These are phyloP conservation scores for Scutellaria galericulata DNA, from an alignment of 257 asterid genomes.

Conservation along the genomic window DNA sequence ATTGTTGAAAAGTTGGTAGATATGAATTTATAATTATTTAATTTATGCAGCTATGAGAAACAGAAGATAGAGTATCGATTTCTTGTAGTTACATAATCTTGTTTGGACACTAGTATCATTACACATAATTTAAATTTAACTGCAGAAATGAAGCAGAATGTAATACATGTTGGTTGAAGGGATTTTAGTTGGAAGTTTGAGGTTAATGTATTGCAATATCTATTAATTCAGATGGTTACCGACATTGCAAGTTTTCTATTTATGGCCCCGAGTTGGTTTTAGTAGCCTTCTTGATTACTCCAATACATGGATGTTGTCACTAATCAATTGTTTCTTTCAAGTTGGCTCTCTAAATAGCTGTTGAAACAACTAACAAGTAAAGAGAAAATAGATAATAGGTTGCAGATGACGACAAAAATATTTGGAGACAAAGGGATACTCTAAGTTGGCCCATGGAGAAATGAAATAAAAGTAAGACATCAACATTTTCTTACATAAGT, in stretches of 20 bases:
- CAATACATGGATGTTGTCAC: neutral
- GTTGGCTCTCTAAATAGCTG: neutral
- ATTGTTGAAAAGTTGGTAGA: neutral
- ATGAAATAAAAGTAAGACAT: neutral
- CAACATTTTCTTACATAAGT: neutral
- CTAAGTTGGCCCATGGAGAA: neutral
- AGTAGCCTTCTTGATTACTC: constrained; percentile 12
- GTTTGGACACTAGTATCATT: neutral
- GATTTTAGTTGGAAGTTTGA: neutral
- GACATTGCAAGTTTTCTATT: neutral
- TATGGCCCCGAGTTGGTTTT: neutral
- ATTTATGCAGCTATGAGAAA: neutral
- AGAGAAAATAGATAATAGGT: neutral
- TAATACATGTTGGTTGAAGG: neutral
- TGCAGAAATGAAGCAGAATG: neutral
- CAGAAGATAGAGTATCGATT: too few relatives aligned
- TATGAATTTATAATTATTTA: neutral
- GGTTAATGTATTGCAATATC: neutral
- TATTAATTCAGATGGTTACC: neutral
- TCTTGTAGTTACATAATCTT: neutral
- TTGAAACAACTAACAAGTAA: neutral
- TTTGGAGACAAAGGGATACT: constrained; percentile 12
- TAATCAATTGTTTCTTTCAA: neutral
- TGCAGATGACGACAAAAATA: neutral
- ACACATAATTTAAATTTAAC: neutral